Evolutionary conservation across 2,329 filamentous ascomycete species (phyloP).

Genomic region (Sphaerulina musiva): DNA sequence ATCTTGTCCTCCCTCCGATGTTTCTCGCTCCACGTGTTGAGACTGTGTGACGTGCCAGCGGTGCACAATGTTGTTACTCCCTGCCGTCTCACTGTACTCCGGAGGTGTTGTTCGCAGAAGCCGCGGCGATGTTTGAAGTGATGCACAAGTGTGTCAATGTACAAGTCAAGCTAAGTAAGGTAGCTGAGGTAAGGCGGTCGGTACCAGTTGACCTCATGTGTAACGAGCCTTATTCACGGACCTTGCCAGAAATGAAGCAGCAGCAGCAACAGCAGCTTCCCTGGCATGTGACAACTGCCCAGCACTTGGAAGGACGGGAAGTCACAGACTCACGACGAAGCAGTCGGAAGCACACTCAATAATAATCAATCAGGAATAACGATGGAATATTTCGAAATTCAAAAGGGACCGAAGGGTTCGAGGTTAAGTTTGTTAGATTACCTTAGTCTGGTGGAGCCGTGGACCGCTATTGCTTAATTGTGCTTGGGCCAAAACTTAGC

Average conservation of each 20-base stretch:
- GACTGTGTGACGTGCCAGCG: background rate
- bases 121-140: background rate
- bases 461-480: slow-evolving; percentile 7
- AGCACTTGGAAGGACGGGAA: background rate
- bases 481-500: slow-evolving; percentile 4
- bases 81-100: background rate
- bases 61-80: no score
- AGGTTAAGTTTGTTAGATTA: background rate
- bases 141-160: no score
- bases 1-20: background rate
- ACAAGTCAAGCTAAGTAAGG: no score
- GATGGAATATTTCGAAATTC: background rate
- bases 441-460: background rate
- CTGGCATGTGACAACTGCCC: background rate
- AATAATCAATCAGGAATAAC: no score
- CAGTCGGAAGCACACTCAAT: no score
- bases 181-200: no score
- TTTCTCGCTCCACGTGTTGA: no score
- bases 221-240: background rate
- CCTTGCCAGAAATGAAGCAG: background rate
- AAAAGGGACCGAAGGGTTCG: background rate
- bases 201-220: background rate
- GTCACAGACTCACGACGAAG: background rate
- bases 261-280: no score
- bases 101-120: background rate